phyloP scores from a whole-genome alignment of 176 grass and related monocot species.

The Avena eriantha region DNA sequence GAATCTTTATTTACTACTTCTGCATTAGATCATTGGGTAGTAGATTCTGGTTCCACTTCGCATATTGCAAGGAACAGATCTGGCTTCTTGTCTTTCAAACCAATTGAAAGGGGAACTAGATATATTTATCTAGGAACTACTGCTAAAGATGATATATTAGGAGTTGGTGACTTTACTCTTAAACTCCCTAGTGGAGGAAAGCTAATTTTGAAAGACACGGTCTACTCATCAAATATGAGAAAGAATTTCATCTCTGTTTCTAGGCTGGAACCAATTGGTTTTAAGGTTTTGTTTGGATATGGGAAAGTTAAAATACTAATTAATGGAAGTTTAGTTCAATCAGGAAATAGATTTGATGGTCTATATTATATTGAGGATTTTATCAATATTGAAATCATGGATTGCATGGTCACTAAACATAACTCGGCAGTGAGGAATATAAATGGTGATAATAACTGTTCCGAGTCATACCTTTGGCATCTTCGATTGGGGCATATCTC shows the following conservation, averaged over 20 bases:
- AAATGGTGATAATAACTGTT: background rate
- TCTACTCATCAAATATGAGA: background rate
- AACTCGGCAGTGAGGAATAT: background rate
- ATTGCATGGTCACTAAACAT: background rate
- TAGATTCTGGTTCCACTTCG: background rate
- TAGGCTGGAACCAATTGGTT: background rate
- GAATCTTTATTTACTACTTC: too few relatives aligned
- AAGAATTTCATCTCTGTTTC: background rate
- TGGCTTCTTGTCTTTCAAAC: background rate
- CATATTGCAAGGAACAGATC: slow-evolving; percentile 5
- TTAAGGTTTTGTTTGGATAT: background rate
- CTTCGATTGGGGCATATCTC: slow-evolving; percentile 12
- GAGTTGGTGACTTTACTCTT: background rate
- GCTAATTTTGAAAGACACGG: background rate
- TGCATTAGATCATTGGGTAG: background rate
- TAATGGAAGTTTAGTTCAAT: background rate
- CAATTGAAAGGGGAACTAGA: slow-evolving; percentile 20
- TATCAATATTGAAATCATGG: background rate
- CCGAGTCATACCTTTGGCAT: background rate
- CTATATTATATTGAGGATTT: background rate
- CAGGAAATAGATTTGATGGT: background rate
- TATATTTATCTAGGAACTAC: background rate
- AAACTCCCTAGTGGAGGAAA: background rate
- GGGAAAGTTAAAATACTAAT: background rate
- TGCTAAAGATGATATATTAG: background rate